Base-by-base conservation (phyloP, 1,139 yeast genomes). In the Kurtzmaniella quercitrusa region DNA sequence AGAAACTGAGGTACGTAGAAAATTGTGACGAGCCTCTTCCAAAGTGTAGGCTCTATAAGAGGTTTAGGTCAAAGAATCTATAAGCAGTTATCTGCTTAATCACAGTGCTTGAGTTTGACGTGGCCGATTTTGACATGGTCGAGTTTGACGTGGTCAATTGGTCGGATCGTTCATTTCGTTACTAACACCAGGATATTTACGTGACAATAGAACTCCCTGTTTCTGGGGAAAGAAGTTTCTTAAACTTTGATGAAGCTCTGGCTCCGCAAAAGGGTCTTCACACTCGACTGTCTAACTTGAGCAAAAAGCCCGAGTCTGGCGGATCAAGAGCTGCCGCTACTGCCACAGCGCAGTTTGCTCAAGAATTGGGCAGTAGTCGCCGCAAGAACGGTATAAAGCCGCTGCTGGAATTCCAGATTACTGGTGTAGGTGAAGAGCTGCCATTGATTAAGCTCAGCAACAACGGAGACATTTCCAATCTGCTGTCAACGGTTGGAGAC, bases 121-220 rank as follows among this genome's bases (percentile, higher is more conserved):
- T n/a, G n/a, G n/a, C n/a, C n/a, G n/a, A n/a, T n/a, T n/a, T n/a
- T n/a, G n/a, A n/a, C n/a, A n/a, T n/a, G n/a, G n/a, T n/a, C n/a
- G n/a, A n/a, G n/a, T n/a, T n/a, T n/a, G n/a, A n/a, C n/a, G n/a
- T n/a, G n/a, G n/a, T n/a, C n/a, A n/a, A n/a, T n/a, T n/a, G n/a
- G n/a, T n/a, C n/a, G n/a, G n/a, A n/a, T n/a, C n/a, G n/a, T n/a
- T n/a, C n/a, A n/a, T n/a, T n/a, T n/a, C n/a, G n/a, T n/a, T 50
- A 60, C 63, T 60, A 62, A 57, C 65, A 39, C 49, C 41, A 65
- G 74, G 72, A 69, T 40, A 61, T 70, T 46, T 72, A 67, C 51
- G 66, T 72, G 19, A 70, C 77, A 1, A 60, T 72, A 15, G 75
- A 71, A 47, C 57, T 72, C 29, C 77, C 77, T 1, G 57, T 60